Conservation (phyloP, 805 yeast genomes). For the Candida krabiensis region DNA sequence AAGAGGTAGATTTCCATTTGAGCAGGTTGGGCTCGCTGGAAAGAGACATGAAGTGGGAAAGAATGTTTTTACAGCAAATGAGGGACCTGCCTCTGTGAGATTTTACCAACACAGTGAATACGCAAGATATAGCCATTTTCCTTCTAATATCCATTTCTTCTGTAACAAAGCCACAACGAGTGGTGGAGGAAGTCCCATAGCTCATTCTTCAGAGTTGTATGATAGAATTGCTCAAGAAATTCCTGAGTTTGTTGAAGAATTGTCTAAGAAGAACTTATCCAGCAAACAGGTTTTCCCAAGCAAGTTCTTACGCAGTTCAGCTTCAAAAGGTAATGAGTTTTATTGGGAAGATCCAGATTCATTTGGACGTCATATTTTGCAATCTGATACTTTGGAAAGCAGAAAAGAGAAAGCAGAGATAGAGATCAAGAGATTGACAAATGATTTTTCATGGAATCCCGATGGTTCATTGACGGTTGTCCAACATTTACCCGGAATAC, state of each 20-base stretch:
- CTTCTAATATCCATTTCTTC: conserved; percentile 24
- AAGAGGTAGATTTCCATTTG: conserved; percentile 24
- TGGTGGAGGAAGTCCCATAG: conserved; percentile 36
- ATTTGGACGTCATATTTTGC: conserved; percentile 32
- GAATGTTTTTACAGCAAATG: conserved; percentile 30
- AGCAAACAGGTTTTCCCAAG: no score
- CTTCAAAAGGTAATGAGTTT: conserved; percentile 16
- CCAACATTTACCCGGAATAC: conserved; percentile 27
- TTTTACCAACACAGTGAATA: conserved; percentile 23
- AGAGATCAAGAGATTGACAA: conserved; percentile 25
- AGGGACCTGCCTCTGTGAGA: conserved; percentile 22
- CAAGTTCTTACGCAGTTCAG: conserved; percentile 21
- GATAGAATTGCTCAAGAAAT: conserved; percentile 15
- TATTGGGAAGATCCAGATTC: conserved; percentile 33
- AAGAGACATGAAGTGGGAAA: conserved; percentile 25
- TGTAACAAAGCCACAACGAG: conserved; percentile 19
- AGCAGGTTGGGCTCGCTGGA: conserved; percentile 31
- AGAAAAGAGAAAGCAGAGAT: conserved; percentile 29
- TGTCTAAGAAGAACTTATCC: conserved; percentile 26
- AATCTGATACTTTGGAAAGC: conserved; percentile 24
- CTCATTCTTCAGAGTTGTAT: conserved; percentile 34
- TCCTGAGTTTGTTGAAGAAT: conserved; percentile 25
- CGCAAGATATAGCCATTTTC: conserved; percentile 29
- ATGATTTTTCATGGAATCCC: conserved; percentile 28
- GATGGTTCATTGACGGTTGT: conserved; percentile 29